These are phyloP conservation scores for Stephanodiscus triporus DNA, from an alignment of 108 stramenopile genomes.

Conservation along the genomic window DNA sequence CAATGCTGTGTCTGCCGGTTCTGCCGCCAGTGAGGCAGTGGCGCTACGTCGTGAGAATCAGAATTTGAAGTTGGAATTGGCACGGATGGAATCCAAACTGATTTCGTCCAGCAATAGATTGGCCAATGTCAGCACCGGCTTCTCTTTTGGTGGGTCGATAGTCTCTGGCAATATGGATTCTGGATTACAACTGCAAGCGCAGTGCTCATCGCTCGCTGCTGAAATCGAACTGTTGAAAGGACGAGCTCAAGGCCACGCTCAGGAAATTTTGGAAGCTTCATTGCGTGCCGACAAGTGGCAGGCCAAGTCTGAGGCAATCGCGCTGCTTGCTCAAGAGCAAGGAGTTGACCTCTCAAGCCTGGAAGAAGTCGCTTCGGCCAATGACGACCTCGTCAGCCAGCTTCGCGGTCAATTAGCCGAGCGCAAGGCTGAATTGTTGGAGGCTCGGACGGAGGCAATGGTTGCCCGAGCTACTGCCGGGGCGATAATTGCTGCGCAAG, in stretches of 20 bases:
- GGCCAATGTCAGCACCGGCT: not conserved
- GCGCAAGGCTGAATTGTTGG: constrained; percentile 46
- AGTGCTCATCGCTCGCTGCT: constrained; percentile 49
- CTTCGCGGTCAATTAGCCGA: constrained; percentile 43
- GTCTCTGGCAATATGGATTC: constrained; percentile 31
- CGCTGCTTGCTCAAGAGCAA: constrained; percentile 32
- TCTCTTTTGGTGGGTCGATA: not conserved
- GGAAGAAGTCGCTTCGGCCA: constrained; percentile 12
- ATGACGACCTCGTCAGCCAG: constrained; percentile 31
- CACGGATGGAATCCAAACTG: constrained; percentile 46
- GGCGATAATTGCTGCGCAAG: constrained; percentile 48
- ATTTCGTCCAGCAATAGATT: not conserved
- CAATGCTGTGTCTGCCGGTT: constrained; percentile 73
- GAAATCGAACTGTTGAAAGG: constrained; percentile 50
- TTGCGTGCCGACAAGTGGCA: constrained; percentile 64
- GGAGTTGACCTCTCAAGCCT: constrained; percentile 35
- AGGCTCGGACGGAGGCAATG: constrained; percentile 53
- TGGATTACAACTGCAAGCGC: constrained; percentile 40
- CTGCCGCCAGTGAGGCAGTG: constrained; percentile 71
- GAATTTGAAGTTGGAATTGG: constrained; percentile 62
- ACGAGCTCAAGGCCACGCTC: constrained; percentile 13
- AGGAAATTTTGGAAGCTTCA: constrained; percentile 57
- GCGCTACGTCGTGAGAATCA: constrained; percentile 76
- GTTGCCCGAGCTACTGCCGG: constrained; percentile 61
- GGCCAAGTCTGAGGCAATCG: constrained; percentile 34